Evolutionary conservation across 495 filamentous ascomycete species (phyloP).

Genomic region (Symbiotaphrina buchneri): DNA sequence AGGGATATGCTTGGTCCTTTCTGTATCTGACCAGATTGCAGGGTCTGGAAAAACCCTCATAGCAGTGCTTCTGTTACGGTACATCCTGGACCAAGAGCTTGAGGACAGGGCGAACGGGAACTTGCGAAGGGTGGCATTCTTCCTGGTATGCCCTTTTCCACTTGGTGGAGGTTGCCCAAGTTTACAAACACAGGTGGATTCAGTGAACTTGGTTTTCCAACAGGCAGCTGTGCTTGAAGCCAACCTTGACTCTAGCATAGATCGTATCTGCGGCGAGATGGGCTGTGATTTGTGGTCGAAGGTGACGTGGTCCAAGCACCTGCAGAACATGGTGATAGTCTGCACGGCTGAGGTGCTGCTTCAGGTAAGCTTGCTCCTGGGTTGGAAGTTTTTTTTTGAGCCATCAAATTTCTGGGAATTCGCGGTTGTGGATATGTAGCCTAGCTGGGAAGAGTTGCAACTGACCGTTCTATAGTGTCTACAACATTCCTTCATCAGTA

Average conservation of each 20-base stretch:
- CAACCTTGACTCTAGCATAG: constrained; percentile 65
- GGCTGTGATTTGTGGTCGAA: constrained; percentile 40
- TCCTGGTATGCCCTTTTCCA: constrained; percentile 31
- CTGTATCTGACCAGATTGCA: constrained; percentile 10
- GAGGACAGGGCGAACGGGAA: constrained; percentile 39
- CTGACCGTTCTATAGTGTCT: too few relatives aligned
- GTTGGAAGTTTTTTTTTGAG: too few relatives aligned
- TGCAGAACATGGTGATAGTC: constrained; percentile 67
- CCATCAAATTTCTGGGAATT: too few relatives aligned
- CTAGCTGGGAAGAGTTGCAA: too few relatives aligned
- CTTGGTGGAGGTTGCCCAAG: constrained; percentile 2
- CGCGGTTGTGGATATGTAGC: too few relatives aligned
- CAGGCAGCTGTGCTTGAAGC: constrained; percentile 63
- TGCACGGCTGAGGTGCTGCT: constrained; percentile 80
- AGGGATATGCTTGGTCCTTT: background rate
- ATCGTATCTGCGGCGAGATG: constrained; percentile 58
- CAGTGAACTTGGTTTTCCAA: constrained; percentile 77
- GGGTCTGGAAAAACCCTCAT: constrained; percentile 96
- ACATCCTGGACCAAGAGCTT: constrained; percentile 59
- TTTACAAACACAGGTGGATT: constrained; percentile 38
- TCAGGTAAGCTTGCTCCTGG: too few relatives aligned
- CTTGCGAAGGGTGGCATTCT: constrained; percentile 50
- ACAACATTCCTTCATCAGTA: constrained; percentile 58
- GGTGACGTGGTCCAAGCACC: constrained; percentile 43
- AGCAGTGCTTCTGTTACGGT: constrained; percentile 64